phyloP scores from a whole-genome alignment of 192 early-diverging fungal genomes.

The Backusella tuberculispora region DNA sequence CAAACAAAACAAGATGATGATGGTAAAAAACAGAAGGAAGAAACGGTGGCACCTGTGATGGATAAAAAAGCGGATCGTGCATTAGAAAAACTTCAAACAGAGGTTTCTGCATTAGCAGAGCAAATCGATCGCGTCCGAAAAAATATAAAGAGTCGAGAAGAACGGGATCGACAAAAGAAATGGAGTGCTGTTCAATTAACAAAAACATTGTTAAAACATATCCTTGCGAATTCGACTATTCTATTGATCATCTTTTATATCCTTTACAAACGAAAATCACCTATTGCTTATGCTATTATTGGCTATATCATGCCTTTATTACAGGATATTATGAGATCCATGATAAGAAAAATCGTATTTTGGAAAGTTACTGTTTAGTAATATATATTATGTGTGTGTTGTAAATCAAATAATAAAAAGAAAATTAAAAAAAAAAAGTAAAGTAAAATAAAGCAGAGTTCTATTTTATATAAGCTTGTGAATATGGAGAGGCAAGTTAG shows the following conservation, averaged over 20 bases:
- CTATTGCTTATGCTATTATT: conserved; percentile 22
- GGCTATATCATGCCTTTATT: not conserved
- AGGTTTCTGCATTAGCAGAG: conserved; percentile 29
- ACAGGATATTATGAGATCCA: not conserved
- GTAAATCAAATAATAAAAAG: too few relatives aligned
- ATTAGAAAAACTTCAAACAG: conserved; percentile 33
- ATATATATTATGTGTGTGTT: not conserved
- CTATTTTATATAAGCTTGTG: too few relatives aligned
- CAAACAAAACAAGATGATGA: conserved; percentile 3
- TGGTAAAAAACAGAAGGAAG: not conserved
- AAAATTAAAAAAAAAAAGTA: too few relatives aligned
- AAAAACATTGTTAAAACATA: conserved; percentile 22
- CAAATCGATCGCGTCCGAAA: conserved; percentile 26
- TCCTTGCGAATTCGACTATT: conserved; percentile 22
- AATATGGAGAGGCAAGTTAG: too few relatives aligned
- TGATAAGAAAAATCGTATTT: not conserved
- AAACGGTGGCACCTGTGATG: not conserved
- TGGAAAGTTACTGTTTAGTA: conserved; percentile 22
- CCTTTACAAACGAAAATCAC: conserved; percentile 19
- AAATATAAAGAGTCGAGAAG: conserved; percentile 16
- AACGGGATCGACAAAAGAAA: conserved; percentile 20
- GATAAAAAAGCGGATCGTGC: conserved; percentile 23
- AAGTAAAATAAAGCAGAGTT: too few relatives aligned
- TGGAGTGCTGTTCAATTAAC: conserved; percentile 16
- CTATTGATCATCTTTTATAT: conserved; percentile 22